Base-by-base conservation (phyloP, 352 stramenopile genomes). In the Phytopythium oedochilum region DNA sequence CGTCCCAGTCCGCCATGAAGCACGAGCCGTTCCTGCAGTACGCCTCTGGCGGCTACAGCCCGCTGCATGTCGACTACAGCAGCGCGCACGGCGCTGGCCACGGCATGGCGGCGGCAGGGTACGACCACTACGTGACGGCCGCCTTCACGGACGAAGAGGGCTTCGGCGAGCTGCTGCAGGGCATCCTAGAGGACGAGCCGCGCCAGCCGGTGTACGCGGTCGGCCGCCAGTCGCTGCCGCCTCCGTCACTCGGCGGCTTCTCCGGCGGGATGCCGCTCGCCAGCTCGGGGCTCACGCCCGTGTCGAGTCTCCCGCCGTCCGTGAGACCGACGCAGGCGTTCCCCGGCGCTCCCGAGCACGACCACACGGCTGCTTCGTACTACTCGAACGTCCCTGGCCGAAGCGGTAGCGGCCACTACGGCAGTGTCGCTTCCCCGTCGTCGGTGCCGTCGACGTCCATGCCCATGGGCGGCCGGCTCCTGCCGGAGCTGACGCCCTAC, bases 181-280 rank as follows among this genome's bases (percentile, higher is more conserved):
- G 73, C 34, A 88, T 90, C 60, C 63, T 88, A 1, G 79, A 90
- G 46, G 79, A 90, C 50, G 79, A 90, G 25, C 66, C 76, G 48
- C 73, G 57, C 43, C 44, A 53, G 26, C 53, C 20, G 40, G 47
- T 29, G 29, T 35, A 7, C 49, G 53, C n/a, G 40, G 26, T 23
- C 64, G 62, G 22, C 49, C 52, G 43, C 45, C 45, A 7, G 45
- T 49, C 14, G 25, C 44, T 50, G 44, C 44, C 44, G 42, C 4
- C 15, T 2, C 23, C 42, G 25, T 23, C 44, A 14, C 2, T 22
- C 10, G 28, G 28, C 17, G n/a, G 14, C 44, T 50, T 50, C 44
- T 35, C 44, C 25, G 39, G 12, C n/a, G 34, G 34, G 12, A 39
- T n/a, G 34, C 31, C 31, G 15, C 31, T 36, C 9, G 31, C 9